Evolutionary conservation across 1,284 basidiomycete species (phyloP).

Genomic region (Tilletiopsis washingtonensis): DNA sequence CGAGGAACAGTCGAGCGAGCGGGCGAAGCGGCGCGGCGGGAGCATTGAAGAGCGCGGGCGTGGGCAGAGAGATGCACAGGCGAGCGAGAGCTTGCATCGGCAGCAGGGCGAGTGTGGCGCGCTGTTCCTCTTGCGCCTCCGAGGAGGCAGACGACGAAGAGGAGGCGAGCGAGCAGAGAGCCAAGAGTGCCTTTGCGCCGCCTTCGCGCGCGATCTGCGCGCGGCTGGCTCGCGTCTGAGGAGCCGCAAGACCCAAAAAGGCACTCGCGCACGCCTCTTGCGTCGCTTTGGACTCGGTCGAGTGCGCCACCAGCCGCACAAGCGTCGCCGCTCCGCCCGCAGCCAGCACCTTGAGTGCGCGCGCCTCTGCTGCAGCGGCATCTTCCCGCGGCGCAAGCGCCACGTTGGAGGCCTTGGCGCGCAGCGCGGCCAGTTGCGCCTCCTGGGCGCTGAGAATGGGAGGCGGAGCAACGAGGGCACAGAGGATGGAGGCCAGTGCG

Average conservation of each 20-base stretch:
- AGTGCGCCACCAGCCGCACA: too few species aligned
- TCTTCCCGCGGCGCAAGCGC: too few species aligned
- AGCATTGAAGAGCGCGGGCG: constrained; percentile 72
- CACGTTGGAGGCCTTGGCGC: too few species aligned
- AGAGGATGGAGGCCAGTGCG: too few species aligned
- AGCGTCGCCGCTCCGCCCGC: too few species aligned
- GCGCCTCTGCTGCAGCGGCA: too few species aligned
- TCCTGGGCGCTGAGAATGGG: too few species aligned
- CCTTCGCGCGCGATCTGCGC: constrained; percentile 74
- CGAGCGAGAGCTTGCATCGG: constrained; percentile 85
- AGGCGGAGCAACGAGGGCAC: too few species aligned
- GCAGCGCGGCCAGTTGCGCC: too few species aligned
- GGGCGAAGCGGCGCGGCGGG: constrained; percentile 9
- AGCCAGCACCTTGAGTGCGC: too few species aligned
- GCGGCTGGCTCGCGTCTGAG: constrained; percentile 63
- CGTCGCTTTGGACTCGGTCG: too few species aligned
- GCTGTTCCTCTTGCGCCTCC: background rate
- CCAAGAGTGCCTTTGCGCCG: constrained; percentile 64
- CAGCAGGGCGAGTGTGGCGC: constrained; percentile 49
- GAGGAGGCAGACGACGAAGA: background rate
- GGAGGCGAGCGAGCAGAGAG: constrained; percentile 47
- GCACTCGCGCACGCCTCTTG: too few species aligned
- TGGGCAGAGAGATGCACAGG: constrained; percentile 81
- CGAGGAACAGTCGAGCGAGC: constrained; percentile 20
- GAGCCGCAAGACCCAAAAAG: constrained; percentile 5